Conservation (phyloP, 345 rosid species). For the Raphanus raphanistrum region DNA sequence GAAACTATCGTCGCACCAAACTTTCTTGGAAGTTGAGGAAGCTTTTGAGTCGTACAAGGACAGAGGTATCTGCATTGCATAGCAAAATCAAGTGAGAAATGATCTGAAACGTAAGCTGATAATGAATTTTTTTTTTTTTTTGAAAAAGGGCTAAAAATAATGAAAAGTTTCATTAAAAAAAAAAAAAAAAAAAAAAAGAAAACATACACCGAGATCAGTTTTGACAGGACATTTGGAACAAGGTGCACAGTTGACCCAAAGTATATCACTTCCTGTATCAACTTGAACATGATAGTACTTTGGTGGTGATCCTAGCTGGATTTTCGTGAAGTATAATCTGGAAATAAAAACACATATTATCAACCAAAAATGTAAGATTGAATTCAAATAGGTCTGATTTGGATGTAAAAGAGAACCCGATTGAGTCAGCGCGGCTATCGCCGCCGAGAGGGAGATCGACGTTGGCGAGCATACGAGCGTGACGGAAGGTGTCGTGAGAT, state of each 20-base stretch:
- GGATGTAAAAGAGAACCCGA: constrained; percentile 50
- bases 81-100: not conserved
- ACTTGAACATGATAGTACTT: constrained; percentile 80
- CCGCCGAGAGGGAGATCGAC: constrained; percentile 75
- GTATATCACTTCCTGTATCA: constrained; percentile 94
- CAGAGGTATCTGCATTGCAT: constrained; percentile 51
- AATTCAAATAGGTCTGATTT: not conserved
- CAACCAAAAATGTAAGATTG: constrained; percentile 22
- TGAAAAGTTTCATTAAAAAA: not conserved
- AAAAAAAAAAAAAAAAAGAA: not conserved
- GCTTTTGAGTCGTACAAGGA: constrained; percentile 32
- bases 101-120: not conserved
- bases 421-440: constrained; percentile 62
- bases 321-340: constrained; percentile 80
- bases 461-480: constrained; percentile 61
- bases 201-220: constrained; percentile 81
- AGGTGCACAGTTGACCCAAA: constrained; percentile 86
- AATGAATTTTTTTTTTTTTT: too few relatives aligned
- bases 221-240: constrained; percentile 74
- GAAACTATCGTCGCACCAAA: constrained; percentile 34
- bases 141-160: not conserved
- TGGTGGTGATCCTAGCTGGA: constrained; percentile 78
- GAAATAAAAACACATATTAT: not conserved
- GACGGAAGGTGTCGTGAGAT: constrained; percentile 75
- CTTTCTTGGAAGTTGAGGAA: constrained; percentile 25